Percentiles rank a stretch among this genome's conserved stretches.
These are phyloP conservation scores for Eucalyptus polyanthemos DNA, from an alignment of 345 rosid genomes.

Conservation along the genomic window DNA sequence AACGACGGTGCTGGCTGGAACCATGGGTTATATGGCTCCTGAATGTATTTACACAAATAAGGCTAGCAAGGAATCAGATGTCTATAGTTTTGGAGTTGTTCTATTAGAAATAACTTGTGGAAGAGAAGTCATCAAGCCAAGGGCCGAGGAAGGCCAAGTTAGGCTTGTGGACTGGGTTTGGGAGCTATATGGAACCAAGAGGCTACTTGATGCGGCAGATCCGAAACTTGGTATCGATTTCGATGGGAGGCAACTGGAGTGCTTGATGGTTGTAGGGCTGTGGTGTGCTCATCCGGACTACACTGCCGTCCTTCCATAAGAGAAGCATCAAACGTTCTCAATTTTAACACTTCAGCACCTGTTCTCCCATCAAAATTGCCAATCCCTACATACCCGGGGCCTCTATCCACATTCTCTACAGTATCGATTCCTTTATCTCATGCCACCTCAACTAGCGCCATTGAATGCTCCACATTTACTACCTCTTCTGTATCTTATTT, in stretches of 20 bases:
- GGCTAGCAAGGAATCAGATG: too few species aligned
- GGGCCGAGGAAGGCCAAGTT: too few species aligned
- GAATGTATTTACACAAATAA: too few species aligned
- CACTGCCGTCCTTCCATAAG: background rate
- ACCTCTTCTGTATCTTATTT: background rate
- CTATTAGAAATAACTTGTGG: too few species aligned
- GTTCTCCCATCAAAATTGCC: background rate
- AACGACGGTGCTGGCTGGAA: too few species aligned
- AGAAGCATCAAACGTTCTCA: background rate
- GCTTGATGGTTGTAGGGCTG: background rate
- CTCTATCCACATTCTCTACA: background rate
- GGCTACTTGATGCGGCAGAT: too few species aligned
- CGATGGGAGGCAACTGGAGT: fast-evolving
- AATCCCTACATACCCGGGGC: background rate
- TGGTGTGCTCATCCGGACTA: background rate
- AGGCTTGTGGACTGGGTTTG: too few species aligned
- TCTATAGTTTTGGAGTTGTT: too few species aligned
- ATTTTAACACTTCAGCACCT: fast-evolving
- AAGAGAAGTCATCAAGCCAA: too few species aligned
- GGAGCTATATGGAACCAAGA: too few species aligned
- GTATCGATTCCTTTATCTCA: fast-evolving
- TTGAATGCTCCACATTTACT: background rate
- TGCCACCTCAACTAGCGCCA: background rate
- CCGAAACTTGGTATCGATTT: too few species aligned
- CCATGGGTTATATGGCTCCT: too few species aligned